Conservation (phyloP, 179 eudicot genomes). For the Silene noctiflora region DNA sequence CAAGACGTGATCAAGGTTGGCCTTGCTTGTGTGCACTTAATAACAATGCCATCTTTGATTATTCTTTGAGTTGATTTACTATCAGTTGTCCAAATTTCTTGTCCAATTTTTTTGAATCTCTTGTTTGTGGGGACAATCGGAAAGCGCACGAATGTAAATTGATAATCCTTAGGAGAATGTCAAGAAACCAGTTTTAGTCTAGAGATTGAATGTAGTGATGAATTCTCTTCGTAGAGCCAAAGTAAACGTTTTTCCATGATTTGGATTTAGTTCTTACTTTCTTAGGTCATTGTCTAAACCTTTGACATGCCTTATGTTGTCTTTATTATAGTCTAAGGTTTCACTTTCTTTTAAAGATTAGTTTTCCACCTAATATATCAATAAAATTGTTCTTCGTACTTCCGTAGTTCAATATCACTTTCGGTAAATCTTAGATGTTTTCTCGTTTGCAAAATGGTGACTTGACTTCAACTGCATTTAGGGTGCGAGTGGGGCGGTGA, state of each 20-base stretch:
- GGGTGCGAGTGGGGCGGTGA: slow-evolving; percentile 97
- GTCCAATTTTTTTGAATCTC: background rate
- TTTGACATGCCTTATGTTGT: too few species aligned
- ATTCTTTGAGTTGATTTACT: too few species aligned
- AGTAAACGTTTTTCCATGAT: background rate
- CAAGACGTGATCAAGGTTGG: too few species aligned
- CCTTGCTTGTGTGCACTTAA: too few species aligned
- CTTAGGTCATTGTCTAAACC: background rate
- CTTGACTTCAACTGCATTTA: slow-evolving; percentile 22
- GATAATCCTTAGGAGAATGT: background rate
- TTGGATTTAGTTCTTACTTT: background rate
- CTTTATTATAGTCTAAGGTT: too few species aligned
- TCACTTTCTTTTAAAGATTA: too few species aligned
- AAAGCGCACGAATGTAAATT: background rate
- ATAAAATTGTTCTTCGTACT: background rate
- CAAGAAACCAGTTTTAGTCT: too few species aligned
- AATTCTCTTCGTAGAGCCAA: too few species aligned
- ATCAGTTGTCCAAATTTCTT: too few species aligned
- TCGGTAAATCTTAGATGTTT: background rate
- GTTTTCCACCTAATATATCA: background rate
- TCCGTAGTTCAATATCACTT: background rate
- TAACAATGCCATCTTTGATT: too few species aligned
- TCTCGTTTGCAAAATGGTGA: background rate
- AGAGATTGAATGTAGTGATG: too few species aligned
- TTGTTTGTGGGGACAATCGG: background rate